A percentile compares a stretch with the other conserved stretches of the same genome.
Conservation (phyloP, 495 filamentous ascomycete species). For the Talaromyces proteolyticus region DNA sequence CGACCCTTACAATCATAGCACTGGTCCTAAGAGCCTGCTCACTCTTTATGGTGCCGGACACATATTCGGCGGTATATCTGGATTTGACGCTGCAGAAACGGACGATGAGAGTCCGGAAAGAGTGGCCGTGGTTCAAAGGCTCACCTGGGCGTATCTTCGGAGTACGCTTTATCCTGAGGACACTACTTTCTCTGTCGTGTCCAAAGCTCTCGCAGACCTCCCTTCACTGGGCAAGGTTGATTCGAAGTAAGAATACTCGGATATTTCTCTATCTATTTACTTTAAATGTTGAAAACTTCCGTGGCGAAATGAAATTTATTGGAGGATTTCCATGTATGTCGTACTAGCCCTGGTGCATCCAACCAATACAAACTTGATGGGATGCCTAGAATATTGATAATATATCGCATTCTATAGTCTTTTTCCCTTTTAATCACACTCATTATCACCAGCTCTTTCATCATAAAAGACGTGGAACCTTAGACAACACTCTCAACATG, state of each 20-base stretch:
- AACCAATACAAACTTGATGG: too few relatives aligned
- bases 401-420: too few relatives aligned
- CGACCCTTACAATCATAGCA: conserved; percentile 26
- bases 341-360: too few relatives aligned
- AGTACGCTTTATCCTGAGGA: conserved; percentile 31
- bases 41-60: conserved; percentile 27
- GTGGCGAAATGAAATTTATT: too few relatives aligned
- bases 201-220: conserved; percentile 19
- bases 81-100: conserved; percentile 31
- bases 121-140: conserved; percentile 27
- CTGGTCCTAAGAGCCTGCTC: conserved; percentile 31
- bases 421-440: too few relatives aligned
- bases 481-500: not conserved
- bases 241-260: conserved; percentile 13
- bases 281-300: not conserved
- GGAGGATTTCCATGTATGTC: too few relatives aligned
- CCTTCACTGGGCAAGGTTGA: conserved; percentile 25
- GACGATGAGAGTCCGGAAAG: conserved; percentile 32
- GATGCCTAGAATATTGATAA: too few relatives aligned
- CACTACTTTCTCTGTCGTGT: conserved; percentile 22
- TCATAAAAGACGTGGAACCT: not conserved
- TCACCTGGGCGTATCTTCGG: conserved; percentile 35
- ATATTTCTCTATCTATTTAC: not conserved
- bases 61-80: conserved; percentile 31
- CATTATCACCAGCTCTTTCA: too few relatives aligned